Evolutionary conservation across 257 asterid genomes (phyloP).

Genomic region (Euphrasia confusa): DNA sequence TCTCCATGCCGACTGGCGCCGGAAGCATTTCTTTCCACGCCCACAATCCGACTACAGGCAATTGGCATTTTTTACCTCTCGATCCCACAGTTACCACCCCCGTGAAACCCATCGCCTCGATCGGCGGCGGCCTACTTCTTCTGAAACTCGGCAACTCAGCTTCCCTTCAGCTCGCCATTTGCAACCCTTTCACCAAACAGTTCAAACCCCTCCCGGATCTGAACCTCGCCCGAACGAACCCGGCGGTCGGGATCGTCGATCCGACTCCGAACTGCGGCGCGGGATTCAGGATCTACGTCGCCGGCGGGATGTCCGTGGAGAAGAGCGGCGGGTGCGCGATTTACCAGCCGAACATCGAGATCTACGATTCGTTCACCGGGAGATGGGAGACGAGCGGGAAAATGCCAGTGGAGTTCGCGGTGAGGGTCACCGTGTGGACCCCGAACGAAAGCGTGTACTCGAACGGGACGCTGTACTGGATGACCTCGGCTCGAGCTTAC

Average conservation of each 20-base stretch:
- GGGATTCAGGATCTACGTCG: slow-evolving; percentile 48
- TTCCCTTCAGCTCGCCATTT: slow-evolving; percentile 47
- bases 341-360: slow-evolving; percentile 58
- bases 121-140: slow-evolving; percentile 41
- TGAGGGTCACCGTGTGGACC: slow-evolving; percentile 89
- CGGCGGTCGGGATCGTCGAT: slow-evolving; percentile 58
- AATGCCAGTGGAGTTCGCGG: slow-evolving; percentile 70
- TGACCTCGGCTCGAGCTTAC: slow-evolving; percentile 75
- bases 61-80: slow-evolving; percentile 43
- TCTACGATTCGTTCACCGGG: slow-evolving; percentile 42
- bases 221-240: slow-evolving; percentile 46
- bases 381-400: slow-evolving; percentile 38
- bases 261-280: slow-evolving; percentile 4
- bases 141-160: slow-evolving; percentile 30
- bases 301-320: slow-evolving; percentile 75
- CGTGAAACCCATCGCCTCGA: slow-evolving; percentile 46
- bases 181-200: slow-evolving; percentile 70
- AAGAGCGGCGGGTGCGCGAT: slow-evolving; percentile 49
- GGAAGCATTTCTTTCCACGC: slow-evolving; percentile 42
- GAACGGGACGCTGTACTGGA: slow-evolving; percentile 62
- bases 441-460: slow-evolving; percentile 60
- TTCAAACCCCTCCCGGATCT: slow-evolving; percentile 39
- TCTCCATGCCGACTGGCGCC: slow-evolving; percentile 51
- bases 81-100: slow-evolving; percentile 30
- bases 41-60: slow-evolving; percentile 39